Percentiles rank a stretch among this genome's conserved stretches.
Evolutionary conservation across 352 stramenopile species (phyloP).

Genomic region (Pythium utonaiense): DNA sequence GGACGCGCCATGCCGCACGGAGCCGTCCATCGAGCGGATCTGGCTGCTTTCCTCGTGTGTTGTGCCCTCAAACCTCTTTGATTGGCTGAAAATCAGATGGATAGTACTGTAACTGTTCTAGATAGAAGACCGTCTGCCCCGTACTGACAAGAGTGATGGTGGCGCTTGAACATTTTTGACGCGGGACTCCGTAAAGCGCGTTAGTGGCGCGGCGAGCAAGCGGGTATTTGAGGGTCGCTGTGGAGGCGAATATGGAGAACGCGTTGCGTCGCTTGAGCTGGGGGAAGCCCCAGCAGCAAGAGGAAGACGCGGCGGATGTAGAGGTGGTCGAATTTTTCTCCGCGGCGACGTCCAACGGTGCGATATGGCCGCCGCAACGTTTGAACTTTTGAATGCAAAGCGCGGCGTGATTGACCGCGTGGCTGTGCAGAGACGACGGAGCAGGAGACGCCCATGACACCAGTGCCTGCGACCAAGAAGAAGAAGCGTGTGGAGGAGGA

Average conservation of each 20-base stretch:
- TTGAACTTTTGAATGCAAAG: constrained; percentile 26
- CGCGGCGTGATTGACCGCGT: not conserved
- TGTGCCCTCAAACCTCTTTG: constrained; percentile 2
- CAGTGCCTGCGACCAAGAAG: constrained; percentile 3
- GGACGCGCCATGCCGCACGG: not conserved
- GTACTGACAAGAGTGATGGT: constrained; percentile 37
- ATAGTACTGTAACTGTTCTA: constrained; percentile 7
- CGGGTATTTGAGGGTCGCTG: not conserved
- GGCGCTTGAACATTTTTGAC: constrained; percentile 8
- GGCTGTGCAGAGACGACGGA: constrained; percentile 10
- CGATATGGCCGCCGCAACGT: not conserved
- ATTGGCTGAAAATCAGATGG: constrained; percentile 13
- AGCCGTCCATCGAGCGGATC: not conserved
- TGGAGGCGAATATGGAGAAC: not conserved
- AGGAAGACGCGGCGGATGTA: constrained; percentile 12
- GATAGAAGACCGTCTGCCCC: constrained; percentile 17
- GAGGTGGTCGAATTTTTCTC: constrained; percentile 28
- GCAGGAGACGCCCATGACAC: constrained; percentile 1
- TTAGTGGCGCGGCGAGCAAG: not conserved
- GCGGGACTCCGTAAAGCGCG: not conserved
- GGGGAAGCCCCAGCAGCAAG: not conserved
- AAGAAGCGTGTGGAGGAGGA: constrained; percentile 11
- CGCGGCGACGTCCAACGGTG: constrained; percentile 10
- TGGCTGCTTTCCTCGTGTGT: no score
- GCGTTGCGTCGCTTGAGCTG: constrained; percentile 18